Conservation (phyloP, 2,329 filamentous ascomycete species). For the Trichothecium roseum region DNA sequence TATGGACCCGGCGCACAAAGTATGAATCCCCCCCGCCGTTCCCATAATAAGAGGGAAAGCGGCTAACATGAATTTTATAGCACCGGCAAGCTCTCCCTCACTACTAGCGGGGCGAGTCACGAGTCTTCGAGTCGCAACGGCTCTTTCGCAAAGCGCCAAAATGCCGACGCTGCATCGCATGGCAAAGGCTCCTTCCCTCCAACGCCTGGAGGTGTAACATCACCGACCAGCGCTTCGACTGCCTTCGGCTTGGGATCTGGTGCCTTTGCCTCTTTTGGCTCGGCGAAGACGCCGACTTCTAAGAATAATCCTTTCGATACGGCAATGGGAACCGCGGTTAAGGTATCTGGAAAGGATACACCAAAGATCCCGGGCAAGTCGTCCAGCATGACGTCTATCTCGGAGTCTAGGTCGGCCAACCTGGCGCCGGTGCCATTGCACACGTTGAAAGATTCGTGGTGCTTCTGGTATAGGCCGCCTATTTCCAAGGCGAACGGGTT, state of each 20-base stretch:
- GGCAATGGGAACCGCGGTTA: constrained; percentile 39
- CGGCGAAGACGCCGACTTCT: constrained; percentile 79
- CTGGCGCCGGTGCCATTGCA: constrained; percentile 29
- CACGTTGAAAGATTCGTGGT: constrained; percentile 76
- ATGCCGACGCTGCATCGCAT: constrained; percentile 55
- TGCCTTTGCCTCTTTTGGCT: constrained; percentile 82
- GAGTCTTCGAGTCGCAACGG: constrained; percentile 50
- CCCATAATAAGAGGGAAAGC: not conserved
- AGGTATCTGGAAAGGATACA: constrained; percentile 22
- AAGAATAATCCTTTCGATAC: constrained; percentile 72
- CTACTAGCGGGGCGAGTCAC: constrained; percentile 55
- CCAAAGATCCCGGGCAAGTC: constrained; percentile 17
- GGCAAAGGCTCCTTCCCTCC: constrained; percentile 50
- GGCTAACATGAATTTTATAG: constrained; percentile 29
- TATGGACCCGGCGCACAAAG: constrained; percentile 80
- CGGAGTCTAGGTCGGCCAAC: constrained; percentile 24
- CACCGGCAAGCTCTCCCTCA: constrained; percentile 83
- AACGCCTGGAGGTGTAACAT: constrained; percentile 50
- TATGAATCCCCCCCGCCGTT: constrained; percentile 24
- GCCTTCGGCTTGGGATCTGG: constrained; percentile 92
- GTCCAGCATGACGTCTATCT: constrained; percentile 32
- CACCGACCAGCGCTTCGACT: constrained; percentile 67
- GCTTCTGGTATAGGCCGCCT: constrained; percentile 94
- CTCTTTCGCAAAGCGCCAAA: constrained; percentile 63
- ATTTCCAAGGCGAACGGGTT: constrained; percentile 86